Conservation (phyloP, 129 eudicot species). For the Ambrosia trifida region DNA sequence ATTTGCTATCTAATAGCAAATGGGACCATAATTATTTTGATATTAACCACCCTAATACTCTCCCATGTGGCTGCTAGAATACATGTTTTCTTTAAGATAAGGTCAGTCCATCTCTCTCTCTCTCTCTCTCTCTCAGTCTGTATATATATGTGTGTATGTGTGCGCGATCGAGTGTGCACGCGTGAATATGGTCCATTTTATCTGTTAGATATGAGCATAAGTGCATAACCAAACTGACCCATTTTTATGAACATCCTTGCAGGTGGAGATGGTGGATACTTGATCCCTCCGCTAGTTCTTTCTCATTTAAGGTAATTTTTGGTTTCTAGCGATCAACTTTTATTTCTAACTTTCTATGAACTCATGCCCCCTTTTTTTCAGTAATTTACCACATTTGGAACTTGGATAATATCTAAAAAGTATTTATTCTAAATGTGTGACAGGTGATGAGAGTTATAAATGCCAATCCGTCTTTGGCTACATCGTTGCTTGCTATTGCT, state of each 20-base stretch:
- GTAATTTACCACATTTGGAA: constrained; percentile 16
- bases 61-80: constrained; percentile 58
- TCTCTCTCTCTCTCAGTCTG: constrained; percentile 12
- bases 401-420: constrained; percentile 13
- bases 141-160: neutral
- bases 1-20: constrained; percentile 80
- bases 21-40: constrained; percentile 56
- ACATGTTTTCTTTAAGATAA: constrained; percentile 65
- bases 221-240: neutral
- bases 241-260: constrained; percentile 28
- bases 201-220: neutral
- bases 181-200: neutral
- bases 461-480: constrained; percentile 57
- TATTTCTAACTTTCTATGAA: constrained; percentile 7
- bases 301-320: constrained; percentile 61
- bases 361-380: neutral
- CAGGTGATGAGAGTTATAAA: constrained; percentile 70
- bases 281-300: constrained; percentile 40
- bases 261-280: constrained; percentile 81
- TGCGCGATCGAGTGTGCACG: too few species aligned
- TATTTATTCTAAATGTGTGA: constrained; percentile 8
- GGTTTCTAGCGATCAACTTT: neutral
- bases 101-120: constrained; percentile 52
- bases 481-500: constrained; percentile 54
- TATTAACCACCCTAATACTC: constrained; percentile 50